Base-by-base conservation (phyloP, 306 rosid genomes). In the Canavalia ensiformis region DNA sequence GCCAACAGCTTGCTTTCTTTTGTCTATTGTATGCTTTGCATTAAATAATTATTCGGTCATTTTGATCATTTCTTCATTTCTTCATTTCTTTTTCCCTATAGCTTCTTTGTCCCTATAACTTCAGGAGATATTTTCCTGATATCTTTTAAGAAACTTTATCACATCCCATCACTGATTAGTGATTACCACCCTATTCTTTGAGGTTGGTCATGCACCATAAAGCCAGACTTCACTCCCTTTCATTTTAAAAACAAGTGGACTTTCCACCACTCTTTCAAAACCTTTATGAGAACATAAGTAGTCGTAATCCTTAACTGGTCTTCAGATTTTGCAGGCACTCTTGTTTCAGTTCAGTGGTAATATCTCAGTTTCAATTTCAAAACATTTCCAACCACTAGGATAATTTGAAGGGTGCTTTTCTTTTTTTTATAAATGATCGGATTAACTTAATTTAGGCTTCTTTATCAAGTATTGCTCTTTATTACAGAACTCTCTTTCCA, bases 331-430 rank as follows among this genome's bases (percentile, higher is more conserved):
- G 46, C 10, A 12, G 28, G 11, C 18, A 13, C 41, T 76, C 51
- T 18, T 60, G 34, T 6, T 29, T 75, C 59, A 34, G 35, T 46
- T 37, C 9, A 28, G 11, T 51, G 65, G 31, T 51, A 28, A 77
- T 12, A 51, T 65, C 47, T 66, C 66, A 29, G 33, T 62, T 73
- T 37, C 77, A 54, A 37, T 62, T 73, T 37, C 77, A 54, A 37
- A 12, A 73, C 10, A 55, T 75, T 58, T 44, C 54, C 74, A 66
- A 37, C 66, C 55, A 52, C 64, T 77, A 25, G 2, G 39, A n/a
- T 8, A 35, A 30, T 41, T 33, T 39, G 12, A 44, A 78, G 69
- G 46, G 33, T 51, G 37, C 6, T 75, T 30, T 44, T 44, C 13
- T 74, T 11, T 12, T 44, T 49, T 5, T 12, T 62, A n/a, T 49